These are phyloP conservation scores for Penicillium mononematosum DNA, from an alignment of 495 filamentous ascomycete genomes.

Conservation along the genomic window DNA sequence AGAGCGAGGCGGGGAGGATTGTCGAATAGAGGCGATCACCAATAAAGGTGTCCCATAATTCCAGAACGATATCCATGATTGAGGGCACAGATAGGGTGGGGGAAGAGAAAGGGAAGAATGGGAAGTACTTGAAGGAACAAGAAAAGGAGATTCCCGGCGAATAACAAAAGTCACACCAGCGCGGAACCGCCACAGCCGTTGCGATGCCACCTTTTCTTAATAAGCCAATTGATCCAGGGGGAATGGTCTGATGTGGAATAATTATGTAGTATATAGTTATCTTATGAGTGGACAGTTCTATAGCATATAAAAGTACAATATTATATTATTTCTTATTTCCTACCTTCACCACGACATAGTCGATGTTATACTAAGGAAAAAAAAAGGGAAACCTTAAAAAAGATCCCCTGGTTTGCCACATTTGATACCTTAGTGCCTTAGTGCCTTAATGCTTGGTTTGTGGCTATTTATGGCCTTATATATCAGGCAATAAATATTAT, in stretches of 20 bases:
- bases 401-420: slow-evolving; percentile 6
- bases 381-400: neutral
- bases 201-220: slow-evolving; percentile 17
- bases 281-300: neutral
- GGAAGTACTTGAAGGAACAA: slow-evolving; percentile 9
- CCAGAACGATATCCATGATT: slow-evolving; percentile 87
- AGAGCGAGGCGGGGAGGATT: slow-evolving; percentile 60
- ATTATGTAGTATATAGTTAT: neutral
- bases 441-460: slow-evolving; percentile 3
- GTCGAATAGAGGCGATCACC: slow-evolving; percentile 79
- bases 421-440: slow-evolving; percentile 1
- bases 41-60: slow-evolving; percentile 78
- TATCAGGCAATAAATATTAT: neutral
- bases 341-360: neutral
- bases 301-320: neutral
- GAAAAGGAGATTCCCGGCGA: slow-evolving; percentile 20
- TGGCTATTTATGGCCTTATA: neutral
- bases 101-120: slow-evolving; percentile 2
- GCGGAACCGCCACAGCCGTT: slow-evolving; percentile 40
- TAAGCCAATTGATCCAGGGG: slow-evolving; percentile 16
- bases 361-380: neutral
- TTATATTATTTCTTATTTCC: neutral
- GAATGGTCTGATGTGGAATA: neutral
- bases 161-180: slow-evolving; percentile 44
- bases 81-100: neutral